Evolutionary conservation across 2,329 filamentous ascomycete genomes (phyloP), one percentile per base, ranked within the genome.

Genomic region (Hypoxylon rubiginosum): DNA sequence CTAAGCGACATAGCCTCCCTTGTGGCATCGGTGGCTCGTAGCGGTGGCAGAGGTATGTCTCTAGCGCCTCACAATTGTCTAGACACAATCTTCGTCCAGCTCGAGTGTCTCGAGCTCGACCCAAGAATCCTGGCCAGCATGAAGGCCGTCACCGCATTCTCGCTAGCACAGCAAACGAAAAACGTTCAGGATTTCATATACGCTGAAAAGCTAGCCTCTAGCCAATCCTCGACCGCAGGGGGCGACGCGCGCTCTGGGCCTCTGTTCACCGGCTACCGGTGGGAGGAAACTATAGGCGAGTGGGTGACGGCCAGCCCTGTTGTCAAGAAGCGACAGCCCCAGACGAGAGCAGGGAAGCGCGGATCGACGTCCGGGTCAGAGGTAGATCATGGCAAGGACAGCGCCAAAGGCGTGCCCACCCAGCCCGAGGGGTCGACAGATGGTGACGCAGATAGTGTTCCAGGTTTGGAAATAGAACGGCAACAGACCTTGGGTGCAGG

Each of bases 221-320:
- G 26, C 43, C 61, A 69, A 24, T 53, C 53, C n/a, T 28, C 39
- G 49, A 39, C 52, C 4, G 46, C 58, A 24, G 48, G 56, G 43
- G 49, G 55, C 30, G 58, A 58, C 24, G 43, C 50, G 17, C 52
- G 48, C 24, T 57, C 55, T 28, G 66, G 59, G 8, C 63, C 69
- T 8, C 70, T 76, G 21, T 76, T 77, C 58, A 74, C 66, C 39
- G 74, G 68, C 73, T 86, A 80, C 75, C 76, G 82, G 32, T 88
- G 85, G 85, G 85, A 87, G 71, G 84, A 86, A 70, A 83, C 82
- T 48, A 86, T 88, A 72, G 82, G 83, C 36, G 85, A 87, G 73
- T 88, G 85, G 85, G 82, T 88, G 54, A 83, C 80, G 17, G 79
- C 77, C 41, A 86, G 83, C 48, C 85, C 85, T 28, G 75, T 71